These are phyloP conservation scores for Phytophthora brassicae DNA, from an alignment of 352 stramenopile genomes.

Conservation along the genomic window DNA sequence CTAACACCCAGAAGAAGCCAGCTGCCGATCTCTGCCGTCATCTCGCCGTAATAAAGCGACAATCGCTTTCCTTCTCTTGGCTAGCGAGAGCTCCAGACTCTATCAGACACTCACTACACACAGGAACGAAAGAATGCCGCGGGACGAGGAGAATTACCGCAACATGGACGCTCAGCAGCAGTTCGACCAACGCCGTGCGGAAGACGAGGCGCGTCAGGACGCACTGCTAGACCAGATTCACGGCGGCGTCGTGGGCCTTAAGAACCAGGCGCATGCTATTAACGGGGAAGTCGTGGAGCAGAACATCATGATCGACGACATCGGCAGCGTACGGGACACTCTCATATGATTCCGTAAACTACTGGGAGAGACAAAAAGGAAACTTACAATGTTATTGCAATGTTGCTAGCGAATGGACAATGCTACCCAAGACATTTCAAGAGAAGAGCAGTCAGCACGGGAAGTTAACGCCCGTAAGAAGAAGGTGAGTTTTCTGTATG, in stretches of 20 bases:
- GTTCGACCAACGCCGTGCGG: conserved; percentile 53
- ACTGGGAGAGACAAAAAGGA: conserved; percentile 1
- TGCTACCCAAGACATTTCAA: conserved; percentile 60
- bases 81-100: conserved; percentile 14
- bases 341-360: background rate
- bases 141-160: conserved; percentile 54
- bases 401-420: conserved; percentile 60
- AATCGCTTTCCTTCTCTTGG: conserved; percentile 22
- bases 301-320: conserved; percentile 82
- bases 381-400: conserved; percentile 14
- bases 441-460: conserved; percentile 55
- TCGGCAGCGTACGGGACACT: conserved; percentile 52
- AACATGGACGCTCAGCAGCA: conserved; percentile 68
- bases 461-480: conserved; percentile 75
- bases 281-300: conserved; percentile 85
- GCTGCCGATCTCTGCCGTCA: conserved; percentile 36
- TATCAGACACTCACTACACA: background rate
- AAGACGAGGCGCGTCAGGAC: conserved; percentile 68
- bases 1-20: conserved; percentile 23
- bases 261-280: conserved; percentile 83
- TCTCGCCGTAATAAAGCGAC: conserved; percentile 18
- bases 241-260: conserved; percentile 71
- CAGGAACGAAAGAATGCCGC: conserved; percentile 27
- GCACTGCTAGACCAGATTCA: conserved; percentile 78
- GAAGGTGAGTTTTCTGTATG: conserved; percentile 44